A percentile compares a stretch with the other conserved stretches of the same genome.
Evolutionary conservation across 208 protist genomes (phyloP).

Genomic region (Naegleria fowleri): DNA sequence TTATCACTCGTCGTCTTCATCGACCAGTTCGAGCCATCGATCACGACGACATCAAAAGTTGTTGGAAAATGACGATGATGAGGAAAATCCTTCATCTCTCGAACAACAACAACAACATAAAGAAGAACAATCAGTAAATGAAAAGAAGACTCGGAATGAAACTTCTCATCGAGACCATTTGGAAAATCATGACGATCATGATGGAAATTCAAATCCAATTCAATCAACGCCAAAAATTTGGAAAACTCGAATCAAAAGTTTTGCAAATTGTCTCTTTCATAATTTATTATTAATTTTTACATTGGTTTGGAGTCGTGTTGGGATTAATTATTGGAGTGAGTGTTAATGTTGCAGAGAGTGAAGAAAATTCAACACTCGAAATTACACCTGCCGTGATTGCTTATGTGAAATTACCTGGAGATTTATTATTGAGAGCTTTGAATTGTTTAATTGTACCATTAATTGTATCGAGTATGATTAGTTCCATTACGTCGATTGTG

Average conservation of each 20-base stretch:
- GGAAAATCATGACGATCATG: too few species aligned
- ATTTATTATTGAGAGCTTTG: constrained; percentile 32
- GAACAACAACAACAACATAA: too few species aligned
- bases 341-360: neutral
- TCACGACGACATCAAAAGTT: too few species aligned
- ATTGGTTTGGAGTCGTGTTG: neutral
- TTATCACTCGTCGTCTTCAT: too few species aligned
- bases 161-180: too few species aligned
- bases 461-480: constrained; percentile 33
- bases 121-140: too few species aligned
- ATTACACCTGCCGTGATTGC: neutral
- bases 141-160: too few species aligned
- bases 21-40: too few species aligned
- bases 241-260: neutral
- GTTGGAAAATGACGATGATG: too few species aligned
- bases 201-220: too few species aligned
- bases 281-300: neutral
- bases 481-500: constrained; percentile 29
- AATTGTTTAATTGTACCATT: constrained; percentile 30
- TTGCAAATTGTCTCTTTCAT: neutral
- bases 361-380: neutral
- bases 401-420: constrained; percentile 32
- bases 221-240: neutral
- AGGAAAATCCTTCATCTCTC: too few species aligned
- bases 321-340: neutral